Evolutionary conservation across 2,329 filamentous ascomycete genomes (phyloP), one percentile per base, ranked within the genome.

Genomic region (Fusarium equiseti): DNA sequence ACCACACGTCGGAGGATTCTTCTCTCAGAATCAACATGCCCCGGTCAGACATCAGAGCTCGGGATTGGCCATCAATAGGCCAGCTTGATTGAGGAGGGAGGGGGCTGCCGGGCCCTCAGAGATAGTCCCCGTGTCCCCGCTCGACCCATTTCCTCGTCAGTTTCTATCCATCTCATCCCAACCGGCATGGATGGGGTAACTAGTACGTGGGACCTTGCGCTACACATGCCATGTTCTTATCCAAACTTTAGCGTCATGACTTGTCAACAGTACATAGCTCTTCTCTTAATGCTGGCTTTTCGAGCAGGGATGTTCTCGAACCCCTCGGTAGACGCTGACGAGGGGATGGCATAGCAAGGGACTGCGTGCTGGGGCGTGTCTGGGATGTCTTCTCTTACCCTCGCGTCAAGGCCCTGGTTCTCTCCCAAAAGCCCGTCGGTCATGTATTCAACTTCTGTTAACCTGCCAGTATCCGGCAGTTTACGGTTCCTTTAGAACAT

Each of bases 261-360:
- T 72, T 67, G 76, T 78, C 73, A 71, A 76, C 53, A 56, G 72
- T 76, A 77, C 75, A 73, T 70, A 69, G 58, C 51, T 49, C 59
- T 57, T 71, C 61, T 71, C 53, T 73, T 70, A 46, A 62, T 71
- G 69, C 65, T 71, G 59, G 59, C 55, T 74, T 57, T 56, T 52
- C 24, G 55, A 70, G 59, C 71, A 75, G 73, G 74, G 73, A 49
- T 70, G 66, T 67, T 73, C 72, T 75, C 66, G 71, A 76, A 76
- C 74, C 74, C 76, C 70, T 78, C 77, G 77, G 77, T 77, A 78
- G 76, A 78, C 76, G 75, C 73, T 77, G 64, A 74, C 73, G 73
- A 74, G 75, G 75, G 71, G 64, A 73, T 65, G 62, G 70, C 58
- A 72, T 73, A 59, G 66, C 62, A 68, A 71, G 66, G 68, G 71